A percentile compares a stretch with the other conserved stretches of the same genome.
phyloP scores from a whole-genome alignment of 2,329 filamentous ascomycete species.

The Ilyonectria sp. region DNA sequence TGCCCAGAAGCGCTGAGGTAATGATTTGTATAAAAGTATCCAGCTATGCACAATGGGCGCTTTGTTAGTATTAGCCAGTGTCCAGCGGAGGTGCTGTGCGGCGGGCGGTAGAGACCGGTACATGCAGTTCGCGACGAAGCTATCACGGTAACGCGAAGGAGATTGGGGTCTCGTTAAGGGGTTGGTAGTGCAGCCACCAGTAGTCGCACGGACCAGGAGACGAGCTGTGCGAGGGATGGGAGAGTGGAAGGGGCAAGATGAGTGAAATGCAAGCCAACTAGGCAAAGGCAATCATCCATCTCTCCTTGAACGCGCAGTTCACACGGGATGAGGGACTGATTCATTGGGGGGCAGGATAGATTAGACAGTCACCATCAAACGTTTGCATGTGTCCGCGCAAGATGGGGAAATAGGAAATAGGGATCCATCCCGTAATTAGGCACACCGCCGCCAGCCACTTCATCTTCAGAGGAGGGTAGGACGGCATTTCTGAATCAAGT shows the following conservation, averaged over 20 bases:
- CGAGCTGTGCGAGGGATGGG: constrained; percentile 18
- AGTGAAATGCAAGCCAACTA: constrained; percentile 10
- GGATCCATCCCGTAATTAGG: neutral
- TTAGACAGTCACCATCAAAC: constrained; percentile 9
- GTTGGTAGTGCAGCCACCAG: constrained; percentile 43
- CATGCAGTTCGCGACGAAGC: constrained; percentile 35
- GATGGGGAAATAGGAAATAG: constrained; percentile 7
- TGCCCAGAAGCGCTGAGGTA: constrained; percentile 38
- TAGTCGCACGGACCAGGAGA: constrained; percentile 9
- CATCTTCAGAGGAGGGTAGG: neutral
- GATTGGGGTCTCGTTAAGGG: constrained; percentile 47
- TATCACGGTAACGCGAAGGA: constrained; percentile 41
- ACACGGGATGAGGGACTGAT: constrained; percentile 16
- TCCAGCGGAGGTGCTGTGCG: constrained; percentile 29
- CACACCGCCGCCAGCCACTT: neutral
- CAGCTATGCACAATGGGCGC: constrained; percentile 9
- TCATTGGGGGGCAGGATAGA: constrained; percentile 13
- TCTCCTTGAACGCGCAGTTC: constrained; percentile 9
- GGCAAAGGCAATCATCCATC: constrained; percentile 1
- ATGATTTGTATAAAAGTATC: constrained; percentile 36
- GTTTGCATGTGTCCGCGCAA: constrained; percentile 4
- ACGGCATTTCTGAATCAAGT: neutral
- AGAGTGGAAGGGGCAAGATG: constrained; percentile 23
- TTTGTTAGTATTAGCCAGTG: constrained; percentile 8
- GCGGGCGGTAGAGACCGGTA: constrained; percentile 40